These are phyloP conservation scores for Prunus fruticosa DNA, from an alignment of 306 rosid species.

Conservation along the genomic window DNA sequence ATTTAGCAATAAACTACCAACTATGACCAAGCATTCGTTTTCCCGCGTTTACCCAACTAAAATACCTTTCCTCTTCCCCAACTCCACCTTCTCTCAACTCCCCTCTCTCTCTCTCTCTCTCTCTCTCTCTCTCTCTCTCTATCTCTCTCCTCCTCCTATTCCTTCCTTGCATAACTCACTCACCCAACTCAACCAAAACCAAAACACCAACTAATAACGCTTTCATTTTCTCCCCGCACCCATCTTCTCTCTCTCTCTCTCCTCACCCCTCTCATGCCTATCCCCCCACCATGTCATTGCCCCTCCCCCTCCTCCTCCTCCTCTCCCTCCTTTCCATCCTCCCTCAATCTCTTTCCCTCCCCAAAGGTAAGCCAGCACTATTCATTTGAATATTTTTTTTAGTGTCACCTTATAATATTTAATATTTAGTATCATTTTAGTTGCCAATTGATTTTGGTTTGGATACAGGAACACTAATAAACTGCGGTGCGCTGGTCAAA, in stretches of 20 bases:
- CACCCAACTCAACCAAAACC: neutral
- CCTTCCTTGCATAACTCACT: constrained; percentile 35
- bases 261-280: constrained; percentile 11
- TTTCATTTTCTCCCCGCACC: neutral
- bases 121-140: neutral
- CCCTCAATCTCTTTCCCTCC: constrained; percentile 39
- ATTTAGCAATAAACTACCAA: constrained; percentile 1
- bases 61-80: constrained; percentile 43
- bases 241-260: neutral
- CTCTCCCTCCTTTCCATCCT: constrained; percentile 25
- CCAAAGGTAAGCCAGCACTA: constrained; percentile 36
- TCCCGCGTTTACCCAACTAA: constrained; percentile 55
- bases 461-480: constrained; percentile 38
- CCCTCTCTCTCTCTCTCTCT: too few species aligned
- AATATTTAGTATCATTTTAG: neutral
- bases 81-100: constrained; percentile 25
- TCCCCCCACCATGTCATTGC: constrained; percentile 34
- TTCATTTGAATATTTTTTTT: neutral
- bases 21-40: constrained; percentile 33
- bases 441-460: neutral
- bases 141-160: constrained; percentile 16
- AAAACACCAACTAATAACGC: neutral
- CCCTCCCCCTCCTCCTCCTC: constrained; percentile 9
- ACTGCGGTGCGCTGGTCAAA: constrained; percentile 49
- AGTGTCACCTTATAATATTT: neutral